phyloP scores from a whole-genome alignment of 352 stramenopile species.

The Pythium brachiatum region DNA sequence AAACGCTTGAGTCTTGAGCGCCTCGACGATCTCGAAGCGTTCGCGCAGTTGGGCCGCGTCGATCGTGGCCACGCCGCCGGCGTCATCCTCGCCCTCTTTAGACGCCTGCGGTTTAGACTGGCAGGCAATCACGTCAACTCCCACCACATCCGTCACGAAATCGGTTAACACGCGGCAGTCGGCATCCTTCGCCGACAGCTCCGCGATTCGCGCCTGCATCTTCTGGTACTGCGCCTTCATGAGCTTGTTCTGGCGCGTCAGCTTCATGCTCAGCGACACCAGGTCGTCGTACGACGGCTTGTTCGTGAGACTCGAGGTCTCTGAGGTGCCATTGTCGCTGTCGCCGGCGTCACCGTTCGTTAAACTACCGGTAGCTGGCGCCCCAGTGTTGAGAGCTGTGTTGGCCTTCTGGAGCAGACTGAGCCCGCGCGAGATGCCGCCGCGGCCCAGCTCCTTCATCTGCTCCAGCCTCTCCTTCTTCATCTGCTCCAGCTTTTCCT shows the following conservation, averaged over 20 bases:
- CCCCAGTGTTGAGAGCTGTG: slow-evolving; percentile 18
- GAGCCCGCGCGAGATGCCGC: slow-evolving; percentile 69
- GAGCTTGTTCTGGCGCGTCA: slow-evolving; percentile 86
- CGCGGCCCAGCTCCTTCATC: slow-evolving; percentile 83
- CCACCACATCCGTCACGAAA: slow-evolving; percentile 68
- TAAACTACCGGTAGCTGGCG: neutral
- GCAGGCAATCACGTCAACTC: slow-evolving; percentile 63
- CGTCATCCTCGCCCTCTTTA: slow-evolving; percentile 13
- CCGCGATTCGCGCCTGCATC: slow-evolving; percentile 48
- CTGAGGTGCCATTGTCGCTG: slow-evolving; percentile 1
- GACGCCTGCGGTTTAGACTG: slow-evolving; percentile 11
- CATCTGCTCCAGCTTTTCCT: slow-evolving; percentile 50
- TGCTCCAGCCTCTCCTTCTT: slow-evolving; percentile 90
- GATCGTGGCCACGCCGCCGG: slow-evolving; percentile 29
- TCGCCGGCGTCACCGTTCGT: slow-evolving; percentile 14
- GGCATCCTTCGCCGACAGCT: slow-evolving; percentile 38
- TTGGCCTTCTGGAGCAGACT: slow-evolving; percentile 65
- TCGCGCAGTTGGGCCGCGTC: slow-evolving; percentile 44
- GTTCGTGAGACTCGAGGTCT: slow-evolving; percentile 3
- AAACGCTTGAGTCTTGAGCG: slow-evolving; percentile 43
- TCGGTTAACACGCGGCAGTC: slow-evolving; percentile 43
- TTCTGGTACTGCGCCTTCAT: slow-evolving; percentile 86
- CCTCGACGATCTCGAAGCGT: slow-evolving; percentile 44
- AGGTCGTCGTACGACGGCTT: slow-evolving; percentile 75
- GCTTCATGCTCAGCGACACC: slow-evolving; percentile 83